Conservation (phyloP, 2,329 filamentous ascomycete genomes). For the Cercospora sesami region DNA sequence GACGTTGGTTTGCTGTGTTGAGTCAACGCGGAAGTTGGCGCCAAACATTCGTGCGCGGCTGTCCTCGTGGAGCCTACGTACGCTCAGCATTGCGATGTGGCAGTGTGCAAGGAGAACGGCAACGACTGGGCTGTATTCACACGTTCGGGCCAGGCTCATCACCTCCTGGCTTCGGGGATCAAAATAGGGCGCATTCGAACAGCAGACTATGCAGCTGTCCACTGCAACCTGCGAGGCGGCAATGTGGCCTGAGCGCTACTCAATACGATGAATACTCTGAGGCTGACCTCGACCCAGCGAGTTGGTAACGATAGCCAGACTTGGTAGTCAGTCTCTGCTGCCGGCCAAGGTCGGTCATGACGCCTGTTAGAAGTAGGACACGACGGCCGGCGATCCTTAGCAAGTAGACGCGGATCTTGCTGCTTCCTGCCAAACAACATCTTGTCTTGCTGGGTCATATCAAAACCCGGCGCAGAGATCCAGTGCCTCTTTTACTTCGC, state of each 20-base stretch:
- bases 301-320: conserved; percentile 37
- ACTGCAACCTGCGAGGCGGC: conserved; percentile 45
- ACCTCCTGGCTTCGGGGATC: conserved; percentile 34
- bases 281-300: conserved; percentile 46
- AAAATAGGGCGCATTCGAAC: conserved; percentile 44
- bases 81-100: not conserved
- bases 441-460: conserved; percentile 27
- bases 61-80: not conserved
- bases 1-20: conserved; percentile 21
- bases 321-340: conserved; percentile 33
- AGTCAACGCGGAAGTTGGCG: conserved; percentile 3
- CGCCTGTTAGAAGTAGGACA: conserved; percentile 31
- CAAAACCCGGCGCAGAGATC: conserved; percentile 20
- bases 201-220: conserved; percentile 49
- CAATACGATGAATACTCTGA: conserved; percentile 45
- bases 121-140: conserved; percentile 16
- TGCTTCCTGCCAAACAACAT: conserved; percentile 29
- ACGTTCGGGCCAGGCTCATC: conserved; percentile 17
- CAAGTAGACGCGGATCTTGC: conserved; percentile 31
- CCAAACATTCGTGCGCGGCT: not conserved
- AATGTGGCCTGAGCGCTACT: conserved; percentile 46
- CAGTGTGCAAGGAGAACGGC: conserved; percentile 26
- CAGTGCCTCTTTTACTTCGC: conserved; percentile 24
- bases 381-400: conserved; percentile 35
- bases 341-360: conserved; percentile 36